Conservation (phyloP, 208 protist genomes). For the Trypanosoma theileri region DNA sequence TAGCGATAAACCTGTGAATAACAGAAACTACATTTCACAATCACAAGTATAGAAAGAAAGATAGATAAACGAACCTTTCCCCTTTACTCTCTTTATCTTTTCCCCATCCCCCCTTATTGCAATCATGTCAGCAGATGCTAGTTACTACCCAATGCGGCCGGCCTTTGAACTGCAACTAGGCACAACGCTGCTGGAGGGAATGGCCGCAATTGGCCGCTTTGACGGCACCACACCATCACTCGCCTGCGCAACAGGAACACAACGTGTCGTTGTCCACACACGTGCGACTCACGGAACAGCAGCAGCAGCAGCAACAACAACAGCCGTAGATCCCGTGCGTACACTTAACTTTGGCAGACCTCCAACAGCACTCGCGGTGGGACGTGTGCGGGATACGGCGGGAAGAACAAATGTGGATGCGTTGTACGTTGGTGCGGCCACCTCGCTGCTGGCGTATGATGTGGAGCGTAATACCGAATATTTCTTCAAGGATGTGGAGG, state of each 20-base stretch:
- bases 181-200: constrained; percentile 46
- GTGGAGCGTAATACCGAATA: constrained; percentile 90
- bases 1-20: too few relatives aligned
- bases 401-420: constrained; percentile 45
- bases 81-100: constrained; percentile 6
- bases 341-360: constrained; percentile 89
- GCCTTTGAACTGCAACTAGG: constrained; percentile 67
- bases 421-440: constrained; percentile 88
- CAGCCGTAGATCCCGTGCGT: constrained; percentile 44
- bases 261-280: constrained; percentile 84
- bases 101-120: background rate
- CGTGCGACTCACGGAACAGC: background rate
- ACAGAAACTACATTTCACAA: too few relatives aligned
- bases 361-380: constrained; percentile 74
- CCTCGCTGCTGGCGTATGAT: constrained; percentile 91
- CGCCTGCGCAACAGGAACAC: constrained; percentile 66
- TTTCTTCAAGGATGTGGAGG: constrained; percentile 92
- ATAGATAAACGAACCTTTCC: background rate
- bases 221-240: constrained; percentile 43
- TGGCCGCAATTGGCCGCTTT: constrained; percentile 71
- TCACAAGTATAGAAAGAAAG: background rate
- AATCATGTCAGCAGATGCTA: constrained; percentile 25
- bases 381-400: constrained; percentile 38
- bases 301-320: background rate
- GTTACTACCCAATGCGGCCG: constrained; percentile 52